Conservation (phyloP, 805 yeast species). For the Ogataea populi-albae region DNA sequence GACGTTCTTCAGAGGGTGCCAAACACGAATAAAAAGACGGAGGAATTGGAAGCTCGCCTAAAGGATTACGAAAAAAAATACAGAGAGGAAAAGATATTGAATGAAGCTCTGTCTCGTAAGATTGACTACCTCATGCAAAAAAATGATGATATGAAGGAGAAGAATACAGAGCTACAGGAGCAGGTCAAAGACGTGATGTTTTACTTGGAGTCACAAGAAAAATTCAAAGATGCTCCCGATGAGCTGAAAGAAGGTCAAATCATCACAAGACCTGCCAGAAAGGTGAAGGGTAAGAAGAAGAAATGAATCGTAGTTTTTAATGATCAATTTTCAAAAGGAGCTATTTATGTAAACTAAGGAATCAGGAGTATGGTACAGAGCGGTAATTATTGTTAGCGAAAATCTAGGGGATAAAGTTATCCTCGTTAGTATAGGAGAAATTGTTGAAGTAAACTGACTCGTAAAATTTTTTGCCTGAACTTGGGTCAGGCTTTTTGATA, state of each 20-base stretch:
- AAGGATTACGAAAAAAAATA: slow-evolving; percentile 28
- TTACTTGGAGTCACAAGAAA: slow-evolving; percentile 67
- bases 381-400: too few species aligned
- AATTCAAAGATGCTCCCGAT: slow-evolving; percentile 66
- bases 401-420: slow-evolving; percentile 9
- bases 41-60: slow-evolving; percentile 17
- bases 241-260: slow-evolving; percentile 73
- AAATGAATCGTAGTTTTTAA: neutral
- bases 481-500: slow-evolving; percentile 28
- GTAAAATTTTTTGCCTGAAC: slow-evolving; percentile 21
- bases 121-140: slow-evolving; percentile 35
- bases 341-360: too few species aligned
- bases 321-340: slow-evolving; percentile 1
- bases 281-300: slow-evolving; percentile 10
- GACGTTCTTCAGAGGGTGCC: slow-evolving; percentile 3
- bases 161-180: slow-evolving; percentile 52
- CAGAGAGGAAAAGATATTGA: slow-evolving; percentile 46
- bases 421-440: slow-evolving; percentile 32
- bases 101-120: slow-evolving; percentile 40
- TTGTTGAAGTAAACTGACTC: slow-evolving; percentile 35
- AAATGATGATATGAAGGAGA: slow-evolving; percentile 33
- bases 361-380: too few species aligned
- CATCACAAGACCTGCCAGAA: slow-evolving; percentile 35
- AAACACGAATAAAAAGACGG: slow-evolving; percentile 18
- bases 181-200: slow-evolving; percentile 80